These are phyloP conservation scores for Halenospora varia DNA, from an alignment of 495 filamentous ascomycete genomes.

Conservation along the genomic window DNA sequence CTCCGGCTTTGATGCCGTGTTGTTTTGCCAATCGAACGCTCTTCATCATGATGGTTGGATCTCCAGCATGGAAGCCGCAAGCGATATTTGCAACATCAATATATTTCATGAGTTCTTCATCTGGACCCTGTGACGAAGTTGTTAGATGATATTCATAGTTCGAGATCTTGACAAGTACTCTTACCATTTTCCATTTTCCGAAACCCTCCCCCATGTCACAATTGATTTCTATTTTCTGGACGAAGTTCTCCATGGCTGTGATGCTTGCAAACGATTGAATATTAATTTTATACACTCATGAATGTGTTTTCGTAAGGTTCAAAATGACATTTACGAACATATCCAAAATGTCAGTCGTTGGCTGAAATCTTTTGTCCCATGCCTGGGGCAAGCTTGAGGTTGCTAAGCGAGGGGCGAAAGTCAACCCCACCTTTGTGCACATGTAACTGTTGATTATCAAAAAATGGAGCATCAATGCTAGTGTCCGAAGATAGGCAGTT, in stretches of 20 bases:
- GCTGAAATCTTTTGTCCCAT: too few species aligned
- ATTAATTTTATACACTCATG: too few species aligned
- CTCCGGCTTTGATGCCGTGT: slow-evolving; percentile 49
- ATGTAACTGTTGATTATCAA: too few species aligned
- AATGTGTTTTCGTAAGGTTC: too few species aligned
- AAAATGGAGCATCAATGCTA: too few species aligned
- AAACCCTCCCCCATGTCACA: slow-evolving; percentile 32
- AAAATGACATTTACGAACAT: too few species aligned
- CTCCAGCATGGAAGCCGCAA: slow-evolving; percentile 57
- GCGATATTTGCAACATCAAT: slow-evolving; percentile 62
- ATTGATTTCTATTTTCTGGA: slow-evolving; percentile 25
- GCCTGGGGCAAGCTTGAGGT: too few species aligned
- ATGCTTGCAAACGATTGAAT: too few species aligned
- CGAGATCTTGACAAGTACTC: background rate
- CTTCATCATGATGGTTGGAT: slow-evolving; percentile 56
- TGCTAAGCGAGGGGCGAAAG: too few species aligned
- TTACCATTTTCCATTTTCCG: slow-evolving; percentile 28
- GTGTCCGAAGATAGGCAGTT: too few species aligned
- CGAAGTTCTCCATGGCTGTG: background rate
- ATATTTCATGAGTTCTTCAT: slow-evolving; percentile 52
- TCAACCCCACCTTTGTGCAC: too few species aligned
- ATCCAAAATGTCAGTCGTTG: too few species aligned
- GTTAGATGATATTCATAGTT: background rate
- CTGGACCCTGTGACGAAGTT: slow-evolving; percentile 35
- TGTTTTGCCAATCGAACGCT: slow-evolving; percentile 53